These are phyloP conservation scores for Prunus kanzakura DNA, from an alignment of 306 rosid species.

Conservation along the genomic window DNA sequence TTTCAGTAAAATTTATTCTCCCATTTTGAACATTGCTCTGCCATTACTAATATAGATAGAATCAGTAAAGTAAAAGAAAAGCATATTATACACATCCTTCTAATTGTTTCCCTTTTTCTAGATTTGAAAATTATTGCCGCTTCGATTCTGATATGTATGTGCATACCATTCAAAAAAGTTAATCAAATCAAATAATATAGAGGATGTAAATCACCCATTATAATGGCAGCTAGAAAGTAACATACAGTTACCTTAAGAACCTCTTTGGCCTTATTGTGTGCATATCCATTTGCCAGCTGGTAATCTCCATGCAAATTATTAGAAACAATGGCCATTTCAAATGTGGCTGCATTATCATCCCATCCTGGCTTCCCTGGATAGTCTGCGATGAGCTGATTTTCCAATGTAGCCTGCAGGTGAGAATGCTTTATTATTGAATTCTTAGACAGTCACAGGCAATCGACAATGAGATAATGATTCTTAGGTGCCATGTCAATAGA, in stretches of 20 bases:
- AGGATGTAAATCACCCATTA: neutral
- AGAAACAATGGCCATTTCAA: slow-evolving; percentile 58
- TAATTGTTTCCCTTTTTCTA: neutral
- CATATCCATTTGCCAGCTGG: slow-evolving; percentile 89
- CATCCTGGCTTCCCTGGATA: slow-evolving; percentile 80
- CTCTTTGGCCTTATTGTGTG: slow-evolving; percentile 49
- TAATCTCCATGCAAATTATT: slow-evolving; percentile 82
- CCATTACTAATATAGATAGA: neutral
- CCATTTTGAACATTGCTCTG: neutral
- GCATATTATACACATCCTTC: neutral
- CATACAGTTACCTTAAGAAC: slow-evolving; percentile 60
- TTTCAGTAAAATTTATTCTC: no score
- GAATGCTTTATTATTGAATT: slow-evolving; percentile 18
- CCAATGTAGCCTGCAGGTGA: slow-evolving; percentile 51
- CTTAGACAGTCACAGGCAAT: slow-evolving; percentile 10
- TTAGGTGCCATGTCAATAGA: slow-evolving; percentile 13
- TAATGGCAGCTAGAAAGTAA: neutral
- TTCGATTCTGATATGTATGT: neutral
- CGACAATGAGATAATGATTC: neutral
- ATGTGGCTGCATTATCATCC: slow-evolving; percentile 82
- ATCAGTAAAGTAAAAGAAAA: neutral
- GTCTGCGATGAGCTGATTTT: slow-evolving; percentile 64
- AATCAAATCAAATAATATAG: neutral
- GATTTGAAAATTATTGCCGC: neutral
- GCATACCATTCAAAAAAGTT: neutral